Percentiles rank a stretch among this genome's conserved stretches.
Evolutionary conservation across 148 eudicot genomes (phyloP).

Genomic region (Arbutus unedo): DNA sequence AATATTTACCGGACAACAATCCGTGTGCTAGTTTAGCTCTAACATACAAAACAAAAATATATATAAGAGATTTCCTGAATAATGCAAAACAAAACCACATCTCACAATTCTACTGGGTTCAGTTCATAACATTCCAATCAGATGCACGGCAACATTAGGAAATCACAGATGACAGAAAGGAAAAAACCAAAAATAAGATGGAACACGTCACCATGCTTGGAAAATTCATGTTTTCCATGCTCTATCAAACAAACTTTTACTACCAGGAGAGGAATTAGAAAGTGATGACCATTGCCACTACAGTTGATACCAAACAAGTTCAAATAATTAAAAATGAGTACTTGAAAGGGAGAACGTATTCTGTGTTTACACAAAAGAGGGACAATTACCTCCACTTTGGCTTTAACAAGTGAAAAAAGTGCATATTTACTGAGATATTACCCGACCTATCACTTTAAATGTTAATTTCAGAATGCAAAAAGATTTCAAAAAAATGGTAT

Average conservation of each 20-base stretch:
- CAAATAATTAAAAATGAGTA: background rate
- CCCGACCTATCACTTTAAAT: background rate
- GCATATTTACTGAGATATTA: background rate
- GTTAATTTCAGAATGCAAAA: slow-evolving; percentile 2
- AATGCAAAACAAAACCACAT: background rate
- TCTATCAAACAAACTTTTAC: background rate
- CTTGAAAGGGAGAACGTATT: background rate
- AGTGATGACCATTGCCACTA: background rate
- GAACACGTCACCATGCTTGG: background rate
- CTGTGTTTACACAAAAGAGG: background rate
- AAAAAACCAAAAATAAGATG: background rate
- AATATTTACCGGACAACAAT: slow-evolving; percentile 89
- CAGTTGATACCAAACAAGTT: background rate
- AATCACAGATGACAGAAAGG: background rate
- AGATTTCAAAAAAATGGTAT: background rate
- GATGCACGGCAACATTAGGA: background rate
- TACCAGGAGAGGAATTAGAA: background rate
- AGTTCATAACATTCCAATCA: background rate
- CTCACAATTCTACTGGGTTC: background rate
- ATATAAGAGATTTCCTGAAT: background rate
- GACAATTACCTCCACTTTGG: background rate
- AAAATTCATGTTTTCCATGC: slow-evolving; percentile 4
- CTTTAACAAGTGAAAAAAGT: background rate
- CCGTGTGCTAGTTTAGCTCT: slow-evolving; percentile 89
- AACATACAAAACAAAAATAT: slow-evolving; percentile 19